phyloP scores from a whole-genome alignment of 129 eudicot species.

The Helianthus tuberosus region DNA sequence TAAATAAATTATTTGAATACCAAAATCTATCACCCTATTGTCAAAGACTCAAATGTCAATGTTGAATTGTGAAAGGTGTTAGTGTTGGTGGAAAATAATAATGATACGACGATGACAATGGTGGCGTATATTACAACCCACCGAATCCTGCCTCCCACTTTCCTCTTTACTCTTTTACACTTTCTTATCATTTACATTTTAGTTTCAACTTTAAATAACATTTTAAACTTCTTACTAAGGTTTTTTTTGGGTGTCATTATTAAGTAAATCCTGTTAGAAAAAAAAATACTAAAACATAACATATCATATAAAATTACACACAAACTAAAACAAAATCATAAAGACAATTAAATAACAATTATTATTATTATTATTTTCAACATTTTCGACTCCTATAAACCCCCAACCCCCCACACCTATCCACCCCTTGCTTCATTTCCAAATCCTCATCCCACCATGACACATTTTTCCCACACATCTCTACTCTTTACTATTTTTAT shows the following conservation, averaged over 20 bases:
- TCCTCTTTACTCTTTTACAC: not conserved
- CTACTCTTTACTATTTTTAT: conserved; percentile 17
- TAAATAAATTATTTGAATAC: too few species aligned
- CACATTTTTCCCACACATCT: not conserved
- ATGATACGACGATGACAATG: conserved; percentile 16
- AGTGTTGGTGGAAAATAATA: conserved; percentile 9
- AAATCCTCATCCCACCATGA: conserved; percentile 24
- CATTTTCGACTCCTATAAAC: not conserved
- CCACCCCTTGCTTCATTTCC: conserved; percentile 7
- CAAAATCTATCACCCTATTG: not conserved
- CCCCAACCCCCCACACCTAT: not conserved
- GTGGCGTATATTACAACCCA: conserved; percentile 28
- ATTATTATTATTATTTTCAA: not conserved
- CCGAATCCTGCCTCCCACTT: conserved; percentile 28
- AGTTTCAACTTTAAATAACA: not conserved
- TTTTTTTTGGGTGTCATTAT: not conserved
- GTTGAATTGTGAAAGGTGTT: not conserved
- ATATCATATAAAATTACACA: not conserved
- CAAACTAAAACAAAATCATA: not conserved
- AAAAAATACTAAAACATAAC: not conserved
- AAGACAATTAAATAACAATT: not conserved
- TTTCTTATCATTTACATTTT: not conserved
- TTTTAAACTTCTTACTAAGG: too few species aligned
- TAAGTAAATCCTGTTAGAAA: too few species aligned
- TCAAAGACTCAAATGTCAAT: not conserved